These are phyloP conservation scores for Epichloe elymi DNA, from an alignment of 2,329 filamentous ascomycete genomes.

Conservation along the genomic window DNA sequence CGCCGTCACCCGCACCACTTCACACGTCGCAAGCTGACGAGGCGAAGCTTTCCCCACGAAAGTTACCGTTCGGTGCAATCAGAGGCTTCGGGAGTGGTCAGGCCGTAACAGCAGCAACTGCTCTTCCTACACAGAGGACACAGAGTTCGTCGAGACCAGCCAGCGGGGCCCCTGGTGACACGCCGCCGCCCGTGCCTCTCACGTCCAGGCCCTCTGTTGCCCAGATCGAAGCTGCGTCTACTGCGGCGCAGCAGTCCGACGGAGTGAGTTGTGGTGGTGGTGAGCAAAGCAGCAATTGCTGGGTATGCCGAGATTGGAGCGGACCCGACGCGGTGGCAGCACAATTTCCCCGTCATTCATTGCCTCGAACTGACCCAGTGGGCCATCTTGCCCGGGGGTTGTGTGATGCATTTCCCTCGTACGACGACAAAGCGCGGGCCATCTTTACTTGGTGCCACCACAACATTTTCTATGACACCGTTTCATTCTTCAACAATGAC, in stretches of 20 bases:
- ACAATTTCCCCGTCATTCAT: slow-evolving; percentile 56
- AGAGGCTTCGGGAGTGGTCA: slow-evolving; percentile 11
- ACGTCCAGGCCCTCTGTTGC: slow-evolving; percentile 37
- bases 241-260: slow-evolving; percentile 13
- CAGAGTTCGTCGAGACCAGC: slow-evolving; percentile 4
- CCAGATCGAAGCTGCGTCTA: slow-evolving; percentile 34
- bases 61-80: slow-evolving; percentile 7
- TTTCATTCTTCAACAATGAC: slow-evolving; percentile 61
- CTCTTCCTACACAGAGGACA: background rate
- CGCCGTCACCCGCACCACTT: slow-evolving; percentile 3
- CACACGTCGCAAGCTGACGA: slow-evolving; percentile 1
- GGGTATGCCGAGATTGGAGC: slow-evolving; percentile 81
- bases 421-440: slow-evolving; percentile 80
- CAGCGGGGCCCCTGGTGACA: slow-evolving; percentile 14
- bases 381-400: slow-evolving; percentile 64
- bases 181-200: slow-evolving; percentile 39
- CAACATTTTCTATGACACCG: slow-evolving; percentile 76
- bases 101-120: background rate
- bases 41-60: slow-evolving; percentile 4
- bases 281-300: slow-evolving; percentile 35
- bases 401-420: slow-evolving; percentile 64
- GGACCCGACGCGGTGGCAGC: slow-evolving; percentile 65
- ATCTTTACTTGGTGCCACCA: slow-evolving; percentile 95
- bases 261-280: background rate
- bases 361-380: slow-evolving; percentile 54